Evolutionary conservation across 1,139 yeast genomes (phyloP).

Genomic region (Pneumocystis carinii): DNA sequence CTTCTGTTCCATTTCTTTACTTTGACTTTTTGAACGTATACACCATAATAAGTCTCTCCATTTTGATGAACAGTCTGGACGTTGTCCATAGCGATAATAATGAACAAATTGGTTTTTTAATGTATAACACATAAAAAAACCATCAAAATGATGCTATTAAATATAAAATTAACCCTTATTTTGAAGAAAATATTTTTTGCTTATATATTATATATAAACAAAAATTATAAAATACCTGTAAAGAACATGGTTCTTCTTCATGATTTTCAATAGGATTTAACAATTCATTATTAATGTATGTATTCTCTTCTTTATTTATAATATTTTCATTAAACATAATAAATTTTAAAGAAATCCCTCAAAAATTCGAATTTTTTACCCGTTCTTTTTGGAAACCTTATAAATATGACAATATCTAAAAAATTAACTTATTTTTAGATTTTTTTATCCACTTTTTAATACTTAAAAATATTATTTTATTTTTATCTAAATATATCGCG

Average conservation of each 20-base stretch:
- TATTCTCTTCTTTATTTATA: neutral
- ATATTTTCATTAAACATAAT: neutral
- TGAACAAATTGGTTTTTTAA: conserved; percentile 9
- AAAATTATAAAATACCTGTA: neutral
- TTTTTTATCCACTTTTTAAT: too few species aligned
- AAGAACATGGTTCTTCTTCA: neutral
- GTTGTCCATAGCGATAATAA: conserved; percentile 13
- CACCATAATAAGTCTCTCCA: conserved; percentile 13
- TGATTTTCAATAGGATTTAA: neutral
- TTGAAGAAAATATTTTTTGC: too few species aligned
- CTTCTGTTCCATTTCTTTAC: conserved; percentile 5
- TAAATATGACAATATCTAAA: too few species aligned
- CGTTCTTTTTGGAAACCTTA: too few species aligned
- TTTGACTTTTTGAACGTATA: conserved; percentile 6
- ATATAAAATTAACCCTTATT: neutral
- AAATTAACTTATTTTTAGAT: too few species aligned
- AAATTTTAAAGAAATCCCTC: too few species aligned
- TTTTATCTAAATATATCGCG: too few species aligned
- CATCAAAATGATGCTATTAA: conserved; percentile 11
- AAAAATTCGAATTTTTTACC: too few species aligned
- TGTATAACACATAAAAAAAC: conserved; percentile 13
- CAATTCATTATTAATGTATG: neutral
- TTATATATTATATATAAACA: neutral
- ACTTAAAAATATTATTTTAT: too few species aligned
- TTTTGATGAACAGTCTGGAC: conserved; percentile 9